Conservation (phyloP, 192 early-diverging fungal species). For the Backusella westeae region DNA sequence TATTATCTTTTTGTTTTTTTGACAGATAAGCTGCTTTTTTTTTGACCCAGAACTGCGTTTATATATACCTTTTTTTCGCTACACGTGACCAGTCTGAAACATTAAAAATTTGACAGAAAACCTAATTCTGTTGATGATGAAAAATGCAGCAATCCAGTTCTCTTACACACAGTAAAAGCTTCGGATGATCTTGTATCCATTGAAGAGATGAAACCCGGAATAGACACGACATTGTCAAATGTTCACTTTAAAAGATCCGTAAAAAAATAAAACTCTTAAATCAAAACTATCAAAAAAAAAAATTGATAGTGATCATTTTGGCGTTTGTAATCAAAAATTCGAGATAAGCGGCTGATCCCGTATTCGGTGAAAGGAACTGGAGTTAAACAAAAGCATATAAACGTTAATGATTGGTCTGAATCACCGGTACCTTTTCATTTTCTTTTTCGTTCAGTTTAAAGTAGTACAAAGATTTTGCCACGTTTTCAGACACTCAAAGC, state of each 20-base stretch:
- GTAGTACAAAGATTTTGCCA: background rate
- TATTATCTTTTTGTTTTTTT: background rate
- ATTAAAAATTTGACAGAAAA: background rate
- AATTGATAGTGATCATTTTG: background rate
- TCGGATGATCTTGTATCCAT: background rate
- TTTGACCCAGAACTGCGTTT: background rate
- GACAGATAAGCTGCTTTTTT: background rate
- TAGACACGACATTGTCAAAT: background rate
- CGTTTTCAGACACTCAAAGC: background rate
- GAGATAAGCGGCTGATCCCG: background rate
- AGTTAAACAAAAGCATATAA: background rate
- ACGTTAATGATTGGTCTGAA: background rate
- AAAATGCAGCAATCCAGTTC: background rate
- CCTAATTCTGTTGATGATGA: background rate
- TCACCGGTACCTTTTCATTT: background rate
- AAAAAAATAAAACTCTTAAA: background rate
- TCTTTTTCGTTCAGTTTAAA: background rate
- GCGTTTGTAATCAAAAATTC: background rate
- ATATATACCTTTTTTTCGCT: background rate
- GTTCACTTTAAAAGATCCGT: background rate
- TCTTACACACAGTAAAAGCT: background rate
- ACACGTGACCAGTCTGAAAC: background rate
- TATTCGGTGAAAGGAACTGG: background rate
- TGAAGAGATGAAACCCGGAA: background rate
- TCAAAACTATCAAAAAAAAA: background rate